Evolutionary conservation across 1,284 basidiomycete species (phyloP).

Genomic region (Nidula niveotomentosa): DNA sequence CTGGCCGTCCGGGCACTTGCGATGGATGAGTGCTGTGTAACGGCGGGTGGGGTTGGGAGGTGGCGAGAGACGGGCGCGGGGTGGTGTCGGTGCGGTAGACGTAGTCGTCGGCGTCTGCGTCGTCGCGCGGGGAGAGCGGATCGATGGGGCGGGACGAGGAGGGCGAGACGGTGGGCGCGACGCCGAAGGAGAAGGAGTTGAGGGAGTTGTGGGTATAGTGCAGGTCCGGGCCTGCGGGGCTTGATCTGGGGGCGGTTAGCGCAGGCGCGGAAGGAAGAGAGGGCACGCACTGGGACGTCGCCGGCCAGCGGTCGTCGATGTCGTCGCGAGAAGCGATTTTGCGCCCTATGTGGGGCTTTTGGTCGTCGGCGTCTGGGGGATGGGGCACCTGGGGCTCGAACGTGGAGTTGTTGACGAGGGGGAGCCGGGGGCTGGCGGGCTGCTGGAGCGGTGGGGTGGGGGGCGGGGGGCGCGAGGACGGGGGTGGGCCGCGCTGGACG

Average conservation of each 20-base stretch:
- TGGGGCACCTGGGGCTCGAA: too few relatives aligned
- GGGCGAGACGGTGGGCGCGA: slow-evolving; percentile 21
- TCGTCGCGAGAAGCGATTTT: too few relatives aligned
- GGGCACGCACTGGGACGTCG: too few relatives aligned
- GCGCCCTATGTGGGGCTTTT: too few relatives aligned
- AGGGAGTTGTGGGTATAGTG: slow-evolving; percentile 26
- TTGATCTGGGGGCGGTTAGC: neutral
- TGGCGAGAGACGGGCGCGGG: slow-evolving; percentile 51
- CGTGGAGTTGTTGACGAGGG: too few relatives aligned
- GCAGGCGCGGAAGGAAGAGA: neutral
- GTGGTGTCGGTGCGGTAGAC: slow-evolving; percentile 41
- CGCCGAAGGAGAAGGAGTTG: slow-evolving; percentile 38
- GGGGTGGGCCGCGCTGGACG: slow-evolving; percentile 4
- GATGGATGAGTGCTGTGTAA: slow-evolving; percentile 39
- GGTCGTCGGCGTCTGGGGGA: too few relatives aligned
- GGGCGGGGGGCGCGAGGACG: neutral
- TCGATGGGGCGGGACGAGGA: slow-evolving; percentile 22
- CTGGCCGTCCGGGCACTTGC: slow-evolving; percentile 20
- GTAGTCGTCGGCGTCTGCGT: slow-evolving; percentile 31
- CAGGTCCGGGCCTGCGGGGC: neutral
- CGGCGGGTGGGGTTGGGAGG: slow-evolving; percentile 17
- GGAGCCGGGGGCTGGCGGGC: neutral
- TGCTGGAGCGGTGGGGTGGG: neutral
- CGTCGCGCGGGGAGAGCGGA: slow-evolving; percentile 27
- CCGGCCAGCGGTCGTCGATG: too few relatives aligned